Conservation (phyloP, 805 yeast species). For the Wickerhamomyces chambardii region DNA sequence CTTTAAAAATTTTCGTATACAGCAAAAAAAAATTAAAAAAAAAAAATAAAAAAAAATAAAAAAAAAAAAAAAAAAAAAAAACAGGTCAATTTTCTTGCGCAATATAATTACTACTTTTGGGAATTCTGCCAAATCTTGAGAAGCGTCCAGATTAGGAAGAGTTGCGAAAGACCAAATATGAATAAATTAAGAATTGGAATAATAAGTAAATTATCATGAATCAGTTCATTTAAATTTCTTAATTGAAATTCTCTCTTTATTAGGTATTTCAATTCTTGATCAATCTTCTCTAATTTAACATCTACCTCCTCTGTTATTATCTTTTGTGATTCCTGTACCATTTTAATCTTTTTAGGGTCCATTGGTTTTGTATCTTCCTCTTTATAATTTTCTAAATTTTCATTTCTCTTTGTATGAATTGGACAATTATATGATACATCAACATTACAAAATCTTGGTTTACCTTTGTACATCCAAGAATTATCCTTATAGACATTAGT, state of each 20-base stretch:
- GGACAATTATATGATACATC: too few species aligned
- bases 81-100: too few species aligned
- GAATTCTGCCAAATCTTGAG: not conserved
- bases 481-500: constrained; percentile 20
- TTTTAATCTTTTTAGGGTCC: constrained; percentile 2
- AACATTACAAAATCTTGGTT: constrained; percentile 1
- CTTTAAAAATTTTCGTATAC: too few species aligned
- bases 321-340: not conserved
- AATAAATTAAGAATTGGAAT: constrained; percentile 5
- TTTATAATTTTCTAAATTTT: too few species aligned
- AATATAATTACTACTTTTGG: not conserved
- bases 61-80: too few species aligned
- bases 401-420: too few species aligned
- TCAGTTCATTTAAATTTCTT: constrained; percentile 13
- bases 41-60: too few species aligned
- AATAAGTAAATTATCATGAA: constrained; percentile 4
- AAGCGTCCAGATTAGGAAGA: constrained; percentile 1
- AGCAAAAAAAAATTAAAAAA: too few species aligned
- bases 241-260: constrained; percentile 7
- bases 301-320: constrained; percentile 1
- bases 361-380: constrained; percentile 3
- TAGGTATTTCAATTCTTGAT: constrained; percentile 2
- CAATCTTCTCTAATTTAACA: not conserved
- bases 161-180: constrained; percentile 7
- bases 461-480: constrained; percentile 23